Evolutionary conservation across 192 early-diverging fungal species (phyloP).

Genomic region (Glomus cerebriforme): DNA sequence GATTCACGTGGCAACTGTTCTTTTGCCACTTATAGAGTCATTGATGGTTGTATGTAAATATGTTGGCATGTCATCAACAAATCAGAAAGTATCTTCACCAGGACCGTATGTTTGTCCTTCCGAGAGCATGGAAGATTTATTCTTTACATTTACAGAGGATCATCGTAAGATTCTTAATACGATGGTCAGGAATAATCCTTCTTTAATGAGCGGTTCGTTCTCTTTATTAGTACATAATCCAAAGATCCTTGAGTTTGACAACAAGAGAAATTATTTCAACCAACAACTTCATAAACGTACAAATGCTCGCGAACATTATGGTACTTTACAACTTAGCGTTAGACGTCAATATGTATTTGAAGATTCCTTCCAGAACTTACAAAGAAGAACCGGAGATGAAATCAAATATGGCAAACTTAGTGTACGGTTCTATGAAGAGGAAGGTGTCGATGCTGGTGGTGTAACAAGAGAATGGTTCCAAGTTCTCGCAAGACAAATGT

Average conservation of each 20-base stretch:
- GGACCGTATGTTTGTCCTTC: constrained; percentile 13
- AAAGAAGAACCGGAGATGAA: constrained; percentile 86
- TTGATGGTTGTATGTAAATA: constrained; percentile 98
- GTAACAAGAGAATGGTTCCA: constrained; percentile 99
- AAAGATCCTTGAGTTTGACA: constrained; percentile 98
- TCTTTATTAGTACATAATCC: constrained; percentile 95
- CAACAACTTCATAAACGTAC: constrained; percentile 91
- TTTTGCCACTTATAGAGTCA: constrained; percentile 93
- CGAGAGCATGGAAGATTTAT: constrained; percentile 65
- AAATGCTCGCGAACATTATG: constrained; percentile 60
- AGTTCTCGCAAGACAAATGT: constrained; percentile 95
- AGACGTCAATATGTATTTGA: constrained; percentile 94
- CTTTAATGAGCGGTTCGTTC: constrained; percentile 95
- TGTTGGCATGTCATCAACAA: constrained; percentile 52
- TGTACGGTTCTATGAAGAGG: constrained; percentile 94
- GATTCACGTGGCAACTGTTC: constrained; percentile 87
- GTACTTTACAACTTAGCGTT: constrained; percentile 84
- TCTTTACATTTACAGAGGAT: constrained; percentile 87
- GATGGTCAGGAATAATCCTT: constrained; percentile 97
- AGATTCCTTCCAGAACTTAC: constrained; percentile 94
- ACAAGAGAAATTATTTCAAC: constrained; percentile 97
- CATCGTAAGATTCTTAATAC: constrained; percentile 96
- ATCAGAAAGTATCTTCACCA: constrained; percentile 30
- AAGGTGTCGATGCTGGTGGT: constrained; percentile 97
- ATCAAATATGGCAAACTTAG: constrained; percentile 92